Conservation (phyloP, 2,329 filamentous ascomycete species). For the Arthrobotrys megalospora region DNA sequence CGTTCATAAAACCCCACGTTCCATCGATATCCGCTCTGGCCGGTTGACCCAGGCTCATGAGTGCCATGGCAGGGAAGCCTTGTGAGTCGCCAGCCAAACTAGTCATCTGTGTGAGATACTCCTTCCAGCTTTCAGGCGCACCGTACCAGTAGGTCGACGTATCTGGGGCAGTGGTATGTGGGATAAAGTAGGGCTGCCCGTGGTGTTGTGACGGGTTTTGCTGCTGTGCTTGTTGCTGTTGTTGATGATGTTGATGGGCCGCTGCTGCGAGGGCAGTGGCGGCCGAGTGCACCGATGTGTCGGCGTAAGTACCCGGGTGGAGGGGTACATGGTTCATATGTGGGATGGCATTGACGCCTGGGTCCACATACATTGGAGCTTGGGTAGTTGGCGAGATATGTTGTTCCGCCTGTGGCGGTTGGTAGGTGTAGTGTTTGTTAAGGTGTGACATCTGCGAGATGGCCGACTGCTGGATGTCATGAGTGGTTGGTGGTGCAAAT, state of each 20-base stretch:
- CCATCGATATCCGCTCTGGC: conserved; percentile 45
- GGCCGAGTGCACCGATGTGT: conserved; percentile 43
- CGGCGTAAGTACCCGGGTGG: conserved; percentile 18
- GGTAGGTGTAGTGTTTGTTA: conserved; percentile 46
- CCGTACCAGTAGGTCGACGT: conserved; percentile 40
- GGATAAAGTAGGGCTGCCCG: conserved; percentile 28
- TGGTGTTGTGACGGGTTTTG: conserved; percentile 9
- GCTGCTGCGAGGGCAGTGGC: conserved; percentile 40
- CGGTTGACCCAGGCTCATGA: conserved; percentile 57
- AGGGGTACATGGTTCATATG: conserved; percentile 46
- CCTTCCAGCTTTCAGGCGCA: conserved; percentile 48
- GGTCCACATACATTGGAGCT: conserved; percentile 35
- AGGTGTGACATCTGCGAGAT: conserved; percentile 47
- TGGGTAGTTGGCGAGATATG: conserved; percentile 14
- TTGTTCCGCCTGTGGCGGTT: conserved; percentile 29
- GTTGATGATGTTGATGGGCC: conserved; percentile 26
- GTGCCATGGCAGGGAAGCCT: conserved; percentile 53
- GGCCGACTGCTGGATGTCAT: conserved; percentile 39
- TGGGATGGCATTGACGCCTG: conserved; percentile 44
- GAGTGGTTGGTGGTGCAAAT: conserved; percentile 39
- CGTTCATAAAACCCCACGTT: conserved; percentile 56
- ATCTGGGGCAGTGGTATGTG: conserved; percentile 40
- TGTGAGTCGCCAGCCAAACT: conserved; percentile 49
- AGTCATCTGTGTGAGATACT: conserved; percentile 57
- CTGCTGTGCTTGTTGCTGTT: conserved; percentile 29